Conservation (phyloP, 257 asterid species). For the Ilex aquifolium region DNA sequence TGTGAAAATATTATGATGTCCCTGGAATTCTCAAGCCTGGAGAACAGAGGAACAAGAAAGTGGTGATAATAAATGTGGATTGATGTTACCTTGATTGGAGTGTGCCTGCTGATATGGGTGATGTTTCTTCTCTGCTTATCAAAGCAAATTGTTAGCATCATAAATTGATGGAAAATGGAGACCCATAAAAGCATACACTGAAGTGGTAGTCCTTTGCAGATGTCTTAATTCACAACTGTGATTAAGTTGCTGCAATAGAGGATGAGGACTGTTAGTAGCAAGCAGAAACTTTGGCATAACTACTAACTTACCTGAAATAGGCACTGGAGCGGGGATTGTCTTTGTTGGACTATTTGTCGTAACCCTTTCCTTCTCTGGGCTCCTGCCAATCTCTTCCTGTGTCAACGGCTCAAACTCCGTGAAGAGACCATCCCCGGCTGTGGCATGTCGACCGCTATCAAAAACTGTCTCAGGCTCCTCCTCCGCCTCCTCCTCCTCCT, state of each 20-base stretch:
- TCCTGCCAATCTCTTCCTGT: constrained; percentile 38
- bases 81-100: constrained; percentile 36
- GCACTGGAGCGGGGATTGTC: constrained; percentile 45
- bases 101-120: constrained; percentile 34
- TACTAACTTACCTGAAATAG: constrained; percentile 52
- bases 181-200: neutral
- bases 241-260: neutral
- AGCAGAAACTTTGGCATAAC: neutral
- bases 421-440: constrained; percentile 66
- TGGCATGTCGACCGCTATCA: constrained; percentile 71
- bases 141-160: neutral
- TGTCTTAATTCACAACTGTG: neutral
- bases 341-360: constrained; percentile 23
- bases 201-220: neutral
- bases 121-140: constrained; percentile 35
- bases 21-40: too few species aligned
- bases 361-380: constrained; percentile 27
- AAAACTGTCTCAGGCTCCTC: constrained; percentile 53
- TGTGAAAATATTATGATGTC: too few species aligned
- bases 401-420: constrained; percentile 76
- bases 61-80: too few species aligned
- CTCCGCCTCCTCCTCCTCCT: constrained; percentile 23
- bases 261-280: constrained; percentile 1
- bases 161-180: too few species aligned
- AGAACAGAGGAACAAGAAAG: too few species aligned